Conservation (phyloP, 805 yeast genomes). For the Zygoascus biomembranicola region DNA sequence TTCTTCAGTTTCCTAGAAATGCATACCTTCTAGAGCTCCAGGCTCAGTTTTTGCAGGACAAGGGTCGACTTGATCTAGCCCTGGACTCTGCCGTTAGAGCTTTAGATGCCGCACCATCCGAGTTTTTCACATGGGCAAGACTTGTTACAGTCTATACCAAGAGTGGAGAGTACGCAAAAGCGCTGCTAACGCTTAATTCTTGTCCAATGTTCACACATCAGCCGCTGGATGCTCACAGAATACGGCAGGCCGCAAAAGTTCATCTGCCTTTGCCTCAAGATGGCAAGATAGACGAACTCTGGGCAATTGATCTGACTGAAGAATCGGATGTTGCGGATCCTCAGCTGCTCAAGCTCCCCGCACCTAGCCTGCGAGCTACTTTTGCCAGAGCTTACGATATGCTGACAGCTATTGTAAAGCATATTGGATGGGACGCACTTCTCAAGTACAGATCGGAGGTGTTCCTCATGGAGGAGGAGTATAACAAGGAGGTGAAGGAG, state of each 20-base stretch:
- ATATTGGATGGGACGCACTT: conserved; percentile 77
- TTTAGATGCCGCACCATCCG: conserved; percentile 64
- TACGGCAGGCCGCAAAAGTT: conserved; percentile 37
- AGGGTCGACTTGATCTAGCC: conserved; percentile 49
- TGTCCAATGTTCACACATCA: conserved; percentile 57
- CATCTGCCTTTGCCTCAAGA: conserved; percentile 46
- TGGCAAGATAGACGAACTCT: conserved; percentile 43
- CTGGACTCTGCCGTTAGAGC: conserved; percentile 49
- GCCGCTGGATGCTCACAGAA: conserved; percentile 37
- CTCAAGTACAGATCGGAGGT: conserved; percentile 57
- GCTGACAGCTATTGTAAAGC: conserved; percentile 56
- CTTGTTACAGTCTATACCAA: conserved; percentile 54
- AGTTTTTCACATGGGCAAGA: conserved; percentile 63
- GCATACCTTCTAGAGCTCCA: conserved; percentile 55
- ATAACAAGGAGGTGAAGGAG: conserved; percentile 29
- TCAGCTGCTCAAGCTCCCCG: conserved; percentile 42
- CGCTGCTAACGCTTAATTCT: conserved; percentile 61
- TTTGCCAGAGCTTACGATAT: conserved; percentile 57
- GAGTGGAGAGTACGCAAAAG: conserved; percentile 45
- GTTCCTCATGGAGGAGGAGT: conserved; percentile 77
- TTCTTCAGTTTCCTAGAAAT: conserved; percentile 41
- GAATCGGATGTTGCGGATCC: conserved; percentile 37
- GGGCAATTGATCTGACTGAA: conserved; percentile 33
- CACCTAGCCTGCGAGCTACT: conserved; percentile 44
- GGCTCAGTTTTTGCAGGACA: conserved; percentile 51